Evolutionary conservation across 1,284 basidiomycete genomes (phyloP).

Genomic region (Puccinia novopanici): DNA sequence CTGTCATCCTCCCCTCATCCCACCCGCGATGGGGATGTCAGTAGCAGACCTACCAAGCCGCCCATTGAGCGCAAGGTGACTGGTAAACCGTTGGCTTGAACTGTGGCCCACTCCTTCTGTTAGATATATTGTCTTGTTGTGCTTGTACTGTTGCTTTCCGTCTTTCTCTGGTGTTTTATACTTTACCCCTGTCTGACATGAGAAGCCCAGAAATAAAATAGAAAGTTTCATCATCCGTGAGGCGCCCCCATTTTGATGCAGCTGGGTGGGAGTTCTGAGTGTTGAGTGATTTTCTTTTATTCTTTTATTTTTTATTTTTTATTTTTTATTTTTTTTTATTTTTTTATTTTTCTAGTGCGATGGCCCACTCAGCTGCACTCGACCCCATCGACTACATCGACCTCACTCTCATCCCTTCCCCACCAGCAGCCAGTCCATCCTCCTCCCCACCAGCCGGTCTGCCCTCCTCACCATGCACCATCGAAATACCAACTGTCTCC

Average conservation of each 20-base stretch:
- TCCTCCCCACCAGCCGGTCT: not conserved
- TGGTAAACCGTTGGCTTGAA: slow-evolving; percentile 42
- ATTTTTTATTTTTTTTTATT: too few relatives aligned
- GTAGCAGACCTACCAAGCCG: not conserved
- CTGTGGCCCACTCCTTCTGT: not conserved
- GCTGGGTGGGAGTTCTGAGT: too few relatives aligned
- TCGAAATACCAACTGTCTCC: not conserved
- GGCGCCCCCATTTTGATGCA: too few relatives aligned
- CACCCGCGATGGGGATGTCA: not conserved
- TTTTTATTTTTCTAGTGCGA: too few relatives aligned
- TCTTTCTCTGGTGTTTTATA: not conserved
- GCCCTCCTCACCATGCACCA: not conserved
- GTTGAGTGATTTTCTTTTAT: too few relatives aligned
- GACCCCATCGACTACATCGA: not conserved
- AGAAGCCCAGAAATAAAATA: too few relatives aligned
- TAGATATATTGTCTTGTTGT: not conserved
- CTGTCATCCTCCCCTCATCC: not conserved
- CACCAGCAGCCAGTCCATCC: not conserved
- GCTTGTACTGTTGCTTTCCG: too few relatives aligned
- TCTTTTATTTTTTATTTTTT: too few relatives aligned
- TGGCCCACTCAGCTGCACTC: too few relatives aligned
- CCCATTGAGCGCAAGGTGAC: slow-evolving; percentile 27
- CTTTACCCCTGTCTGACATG: too few relatives aligned
- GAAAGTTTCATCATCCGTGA: too few relatives aligned
- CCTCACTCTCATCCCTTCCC: not conserved